Percentiles rank a stretch among this genome's conserved stretches.
Evolutionary conservation across 768 basidiomycete species (phyloP).

Genomic region (Suillus subluteus): DNA sequence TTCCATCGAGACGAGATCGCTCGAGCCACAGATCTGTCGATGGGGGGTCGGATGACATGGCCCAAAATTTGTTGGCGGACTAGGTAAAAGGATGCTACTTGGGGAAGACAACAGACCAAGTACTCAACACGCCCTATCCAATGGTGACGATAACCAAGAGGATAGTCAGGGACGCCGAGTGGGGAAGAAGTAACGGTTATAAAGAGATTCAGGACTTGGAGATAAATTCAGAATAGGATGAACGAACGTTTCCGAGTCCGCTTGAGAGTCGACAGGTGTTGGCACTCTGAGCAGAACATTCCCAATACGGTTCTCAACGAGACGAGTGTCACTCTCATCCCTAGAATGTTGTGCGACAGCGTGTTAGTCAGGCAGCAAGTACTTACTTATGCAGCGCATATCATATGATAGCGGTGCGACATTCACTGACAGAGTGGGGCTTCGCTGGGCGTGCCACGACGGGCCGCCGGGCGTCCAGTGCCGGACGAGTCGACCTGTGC

Average conservation of each 20-base stretch:
- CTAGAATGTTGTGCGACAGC: not conserved
- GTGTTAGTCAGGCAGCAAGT: not conserved
- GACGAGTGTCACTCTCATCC: not conserved
- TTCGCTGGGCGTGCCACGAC: not conserved
- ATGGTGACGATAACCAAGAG: not conserved
- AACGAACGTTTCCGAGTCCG: not conserved
- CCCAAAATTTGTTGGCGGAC: not conserved
- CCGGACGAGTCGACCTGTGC: not conserved
- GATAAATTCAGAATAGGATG: not conserved
- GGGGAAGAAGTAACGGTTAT: not conserved
- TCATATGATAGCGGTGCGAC: not conserved
- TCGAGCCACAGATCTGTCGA: constrained; percentile 5
- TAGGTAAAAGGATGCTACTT: not conserved
- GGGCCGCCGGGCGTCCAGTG: not conserved
- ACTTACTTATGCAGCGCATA: constrained; percentile 2
- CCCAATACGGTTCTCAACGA: not conserved
- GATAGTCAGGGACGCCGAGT: not conserved
- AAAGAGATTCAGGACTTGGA: not conserved
- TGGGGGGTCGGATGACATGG: not conserved
- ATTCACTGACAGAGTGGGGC: not conserved
- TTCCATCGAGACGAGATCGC: constrained; percentile 10
- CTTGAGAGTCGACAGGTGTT: not conserved
- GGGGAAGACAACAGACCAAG: not conserved
- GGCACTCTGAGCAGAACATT: not conserved
- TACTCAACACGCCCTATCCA: not conserved